These are phyloP conservation scores for Fonsecaea monophora DNA, from an alignment of 2,329 filamentous ascomycete species.

Conservation along the genomic window DNA sequence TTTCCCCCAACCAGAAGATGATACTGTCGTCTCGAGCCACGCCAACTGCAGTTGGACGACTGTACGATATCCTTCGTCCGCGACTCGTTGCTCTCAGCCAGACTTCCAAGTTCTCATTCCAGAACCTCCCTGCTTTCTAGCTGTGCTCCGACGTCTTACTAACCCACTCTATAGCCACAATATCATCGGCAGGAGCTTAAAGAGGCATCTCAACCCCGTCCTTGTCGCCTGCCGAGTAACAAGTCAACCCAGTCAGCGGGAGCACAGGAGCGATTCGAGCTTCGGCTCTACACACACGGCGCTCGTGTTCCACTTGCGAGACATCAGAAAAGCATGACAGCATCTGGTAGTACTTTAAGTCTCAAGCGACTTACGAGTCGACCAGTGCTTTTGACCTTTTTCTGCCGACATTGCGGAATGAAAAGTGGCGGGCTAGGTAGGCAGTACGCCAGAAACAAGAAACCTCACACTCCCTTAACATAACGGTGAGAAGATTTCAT, in stretches of 20 bases:
- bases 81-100: too few species aligned
- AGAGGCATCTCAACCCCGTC: not conserved
- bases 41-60: too few species aligned
- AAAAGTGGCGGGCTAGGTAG: not conserved
- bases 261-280: not conserved
- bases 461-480: not conserved
- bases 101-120: too few species aligned
- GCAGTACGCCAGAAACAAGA: not conserved
- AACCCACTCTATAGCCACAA: too few species aligned
- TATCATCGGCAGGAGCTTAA: too few species aligned
- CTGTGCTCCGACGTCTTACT: too few species aligned
- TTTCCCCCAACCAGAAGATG: too few species aligned
- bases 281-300: not conserved
- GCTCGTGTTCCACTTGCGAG: not conserved
- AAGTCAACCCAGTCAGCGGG: not conserved
- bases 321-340: not conserved
- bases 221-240: not conserved
- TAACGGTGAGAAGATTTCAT: not conserved
- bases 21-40: too few species aligned
- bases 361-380: not conserved
- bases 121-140: too few species aligned
- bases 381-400: not conserved
- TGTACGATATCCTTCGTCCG: too few species aligned
- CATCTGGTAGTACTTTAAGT: not conserved
- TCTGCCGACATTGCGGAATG: not conserved